These are phyloP conservation scores for Fusarium sp. DNA, from an alignment of 2,329 filamentous ascomycete genomes.

Conservation along the genomic window DNA sequence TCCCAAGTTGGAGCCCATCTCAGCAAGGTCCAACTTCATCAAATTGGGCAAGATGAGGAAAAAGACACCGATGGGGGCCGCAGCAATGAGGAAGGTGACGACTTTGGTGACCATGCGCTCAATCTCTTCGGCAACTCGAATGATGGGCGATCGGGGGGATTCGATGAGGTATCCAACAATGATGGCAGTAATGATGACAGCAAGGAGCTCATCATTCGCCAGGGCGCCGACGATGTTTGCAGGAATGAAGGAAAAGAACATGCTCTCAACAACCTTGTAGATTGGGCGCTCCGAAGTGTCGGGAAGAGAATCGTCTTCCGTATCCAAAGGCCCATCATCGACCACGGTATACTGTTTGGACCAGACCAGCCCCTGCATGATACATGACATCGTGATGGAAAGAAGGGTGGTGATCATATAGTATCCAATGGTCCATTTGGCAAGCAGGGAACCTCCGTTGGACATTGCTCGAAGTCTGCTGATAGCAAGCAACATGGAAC, in stretches of 20 bases:
- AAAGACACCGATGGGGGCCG: constrained; percentile 64
- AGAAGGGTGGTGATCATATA: constrained; percentile 59
- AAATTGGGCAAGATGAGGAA: constrained; percentile 65
- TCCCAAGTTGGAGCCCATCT: constrained; percentile 62
- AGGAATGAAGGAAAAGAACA: constrained; percentile 62
- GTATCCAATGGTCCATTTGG: constrained; percentile 61
- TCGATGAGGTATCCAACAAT: constrained; percentile 61
- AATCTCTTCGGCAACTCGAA: constrained; percentile 59
- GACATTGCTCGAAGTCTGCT: constrained; percentile 60
- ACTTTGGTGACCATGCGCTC: constrained; percentile 59
- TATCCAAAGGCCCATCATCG: constrained; percentile 46
- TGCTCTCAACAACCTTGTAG: constrained; percentile 58
- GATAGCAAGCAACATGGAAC: constrained; percentile 63
- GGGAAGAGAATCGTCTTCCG: constrained; percentile 23
- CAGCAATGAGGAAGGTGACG: constrained; percentile 60
- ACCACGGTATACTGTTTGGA: constrained; percentile 56
- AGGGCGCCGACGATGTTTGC: constrained; percentile 60
- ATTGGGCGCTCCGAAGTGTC: constrained; percentile 50
- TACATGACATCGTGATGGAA: constrained; percentile 59
- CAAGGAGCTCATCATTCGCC: constrained; percentile 58
- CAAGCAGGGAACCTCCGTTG: constrained; percentile 56
- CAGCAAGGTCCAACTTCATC: constrained; percentile 60
- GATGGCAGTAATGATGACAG: constrained; percentile 59
- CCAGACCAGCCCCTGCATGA: constrained; percentile 62
- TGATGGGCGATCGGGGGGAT: constrained; percentile 49